A percentile compares a stretch with the other conserved stretches of the same genome.
Conservation (phyloP, 2,329 filamentous ascomycete species). For the Talaromyces sp. region DNA sequence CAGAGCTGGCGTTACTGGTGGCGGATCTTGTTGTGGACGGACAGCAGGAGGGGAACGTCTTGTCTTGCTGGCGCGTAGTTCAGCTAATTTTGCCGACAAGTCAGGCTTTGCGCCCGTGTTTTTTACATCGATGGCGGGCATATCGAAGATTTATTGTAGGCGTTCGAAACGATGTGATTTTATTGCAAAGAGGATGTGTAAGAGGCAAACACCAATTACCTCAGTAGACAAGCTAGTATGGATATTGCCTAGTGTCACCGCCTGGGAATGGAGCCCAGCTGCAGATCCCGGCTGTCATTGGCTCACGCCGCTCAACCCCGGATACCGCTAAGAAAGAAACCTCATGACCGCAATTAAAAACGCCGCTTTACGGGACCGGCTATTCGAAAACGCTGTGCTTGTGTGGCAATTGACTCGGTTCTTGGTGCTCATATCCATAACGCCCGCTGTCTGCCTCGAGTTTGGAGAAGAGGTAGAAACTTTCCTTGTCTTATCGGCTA, state of each 20-base stretch:
- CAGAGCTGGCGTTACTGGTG: constrained; percentile 72
- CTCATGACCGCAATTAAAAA: background rate
- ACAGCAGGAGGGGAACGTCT: constrained; percentile 24
- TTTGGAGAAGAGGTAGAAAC: background rate
- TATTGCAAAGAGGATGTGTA: background rate
- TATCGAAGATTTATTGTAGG: background rate
- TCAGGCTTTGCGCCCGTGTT: constrained; percentile 24
- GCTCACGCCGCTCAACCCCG: background rate
- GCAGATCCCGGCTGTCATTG: background rate
- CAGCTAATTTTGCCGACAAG: constrained; percentile 40
- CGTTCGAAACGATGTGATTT: background rate
- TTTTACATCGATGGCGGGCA: constrained; percentile 14
- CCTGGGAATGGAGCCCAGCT: background rate
- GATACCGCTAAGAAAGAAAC: background rate
- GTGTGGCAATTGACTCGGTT: background rate
- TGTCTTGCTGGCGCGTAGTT: constrained; percentile 36
- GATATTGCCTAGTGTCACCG: constrained; percentile 1
- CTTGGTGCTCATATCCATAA: background rate
- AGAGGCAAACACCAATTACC: background rate
- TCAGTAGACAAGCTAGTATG: background rate
- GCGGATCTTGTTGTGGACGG: constrained; percentile 45
- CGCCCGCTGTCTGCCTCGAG: background rate
- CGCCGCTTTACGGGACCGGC: background rate
- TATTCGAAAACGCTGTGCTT: background rate
- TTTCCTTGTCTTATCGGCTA: background rate